Evolutionary conservation across 2,329 filamentous ascomycete species (phyloP), one percentile per base, ranked within the genome.

Genomic region (Epichloe sp.): DNA sequence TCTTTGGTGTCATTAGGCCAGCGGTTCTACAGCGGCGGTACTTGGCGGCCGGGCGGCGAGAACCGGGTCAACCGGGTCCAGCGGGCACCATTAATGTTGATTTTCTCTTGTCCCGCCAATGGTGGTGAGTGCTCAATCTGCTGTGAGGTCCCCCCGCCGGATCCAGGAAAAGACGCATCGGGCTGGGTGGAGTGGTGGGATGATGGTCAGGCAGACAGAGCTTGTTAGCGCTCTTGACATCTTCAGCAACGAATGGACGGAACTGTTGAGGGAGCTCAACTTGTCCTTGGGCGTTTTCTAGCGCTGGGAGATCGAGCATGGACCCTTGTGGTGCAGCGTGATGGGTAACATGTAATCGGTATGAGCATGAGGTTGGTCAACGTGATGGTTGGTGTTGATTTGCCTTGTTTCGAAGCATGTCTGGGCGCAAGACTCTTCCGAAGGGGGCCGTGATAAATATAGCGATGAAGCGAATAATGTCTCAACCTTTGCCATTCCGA

Each of bases 101-200:
- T 47, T 15, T 48, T 41, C 34, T 19, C 41, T 38, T 31, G 41
- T 49, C n/a, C 49, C 35, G 41, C 41, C 48, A 49, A 26, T 26
- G 7, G 23, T 26, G 23, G 23, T 7, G 23, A 8, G 23, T 8
- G 23, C 23, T 26, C 23, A 26, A 26, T 11, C 23, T 44, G 41
- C 35, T 37, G 46, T 4, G 40, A 44, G 35, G 40, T 44, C 51
- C 50, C 51, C 50, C 55, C 47, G 49, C 52, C 43, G 47, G 54
- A 60, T 62, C 58, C 60, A 58, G 60, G 43, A 62, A 63, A 63
- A 63, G 60, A 56, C 61, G 61, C 61, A 52, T 42, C 37, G 36
- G 43, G 43, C 37, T 50, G 43, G 47, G 49, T 47, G 47, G 42
- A 49, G 51, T 31, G 48, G 48, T 40, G 34, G 50, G 15, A 37